Base-by-base conservation (phyloP, 2,329 filamentous ascomycete species). In the Neofusicoccum parvum region DNA sequence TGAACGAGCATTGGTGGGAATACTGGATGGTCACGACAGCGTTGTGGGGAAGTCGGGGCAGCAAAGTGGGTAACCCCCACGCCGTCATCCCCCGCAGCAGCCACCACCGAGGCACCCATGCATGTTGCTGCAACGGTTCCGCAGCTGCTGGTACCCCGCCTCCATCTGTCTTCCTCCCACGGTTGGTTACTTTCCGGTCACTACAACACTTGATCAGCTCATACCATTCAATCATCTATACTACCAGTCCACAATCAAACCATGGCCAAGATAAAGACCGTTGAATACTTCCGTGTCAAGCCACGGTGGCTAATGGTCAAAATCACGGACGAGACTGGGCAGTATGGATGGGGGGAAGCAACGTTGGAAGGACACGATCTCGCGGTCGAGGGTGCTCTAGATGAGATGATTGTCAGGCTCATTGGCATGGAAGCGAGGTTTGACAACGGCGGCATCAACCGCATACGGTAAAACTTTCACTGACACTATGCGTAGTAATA, bases 301-400 rank as follows among this genome's bases (percentile, higher is more conserved):
- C 90, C 90, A 14, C 82, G 90, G 48, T 92, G 90, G 90, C 81
- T 93, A 0, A 91, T 92, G 69, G 90, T 92, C 69, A 93, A 92
- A 75, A 85, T 93, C 67, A 88, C 85, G 1, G 90, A 92, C 72
- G 86, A 88, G 39, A 82, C 82, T 2, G 88, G 86, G 3, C 81
- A 86, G 34, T 79, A 83, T 60, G 90, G 90, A 4, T 92, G 90
- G 90, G 90, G 90, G 20, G 90, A 92, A 74, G 89, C 88, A 0
- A 90, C 89, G 0, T 78, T 93, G 0, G 90, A 92, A 75, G 90
- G 90, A 0, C 90, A 92, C 70, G 88, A 87, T 0, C 84, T 90
- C 65, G 88, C 90, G 1, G 88, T 93, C 0, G 90, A 93, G 73
- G 91, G 90, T 0, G 88, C 88, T 64, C 79, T 93, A 1, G 87